Conservation (phyloP, 345 rosid genomes). For the Eucalyptus globulus region DNA sequence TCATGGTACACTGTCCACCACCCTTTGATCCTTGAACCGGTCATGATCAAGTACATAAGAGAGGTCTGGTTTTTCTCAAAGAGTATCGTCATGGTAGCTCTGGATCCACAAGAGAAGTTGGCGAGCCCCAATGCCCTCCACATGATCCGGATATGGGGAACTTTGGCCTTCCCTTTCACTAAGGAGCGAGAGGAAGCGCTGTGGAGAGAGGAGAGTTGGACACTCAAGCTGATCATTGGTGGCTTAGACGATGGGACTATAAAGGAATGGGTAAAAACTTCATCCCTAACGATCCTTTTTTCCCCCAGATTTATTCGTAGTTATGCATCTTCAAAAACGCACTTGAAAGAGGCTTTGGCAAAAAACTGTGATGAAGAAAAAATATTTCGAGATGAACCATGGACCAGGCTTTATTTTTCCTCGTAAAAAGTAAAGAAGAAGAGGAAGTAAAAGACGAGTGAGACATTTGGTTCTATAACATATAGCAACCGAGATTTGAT, state of each 20-base stretch:
- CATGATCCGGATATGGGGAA: conserved; percentile 17
- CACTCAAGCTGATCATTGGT: conserved; percentile 2
- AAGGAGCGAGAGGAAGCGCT: conserved; percentile 4
- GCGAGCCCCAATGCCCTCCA: conserved; percentile 4
- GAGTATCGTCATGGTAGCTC: conserved; percentile 5
- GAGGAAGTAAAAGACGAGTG: neutral
- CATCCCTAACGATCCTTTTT: neutral
- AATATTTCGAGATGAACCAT: neutral
- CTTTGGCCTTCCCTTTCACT: conserved; percentile 7
- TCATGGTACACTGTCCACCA: conserved; percentile 12
- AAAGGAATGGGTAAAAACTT: conserved; percentile 5
- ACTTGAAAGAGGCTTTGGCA: neutral
- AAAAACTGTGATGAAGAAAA: neutral
- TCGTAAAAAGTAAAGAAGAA: neutral
- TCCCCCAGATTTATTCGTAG: neutral
- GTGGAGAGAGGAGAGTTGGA: conserved; percentile 16
- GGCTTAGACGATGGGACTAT: conserved; percentile 1
- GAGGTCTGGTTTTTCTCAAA: conserved; percentile 8
- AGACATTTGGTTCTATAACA: neutral
- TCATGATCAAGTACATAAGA: conserved; percentile 9
- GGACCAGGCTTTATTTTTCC: neutral
- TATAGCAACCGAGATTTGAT: neutral
- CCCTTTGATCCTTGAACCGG: conserved; percentile 9
- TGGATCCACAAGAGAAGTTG: conserved; percentile 12
- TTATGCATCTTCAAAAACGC: neutral